Base-by-base conservation (phyloP, 1,139 yeast genomes). In the Diutina scorzettiae region DNA sequence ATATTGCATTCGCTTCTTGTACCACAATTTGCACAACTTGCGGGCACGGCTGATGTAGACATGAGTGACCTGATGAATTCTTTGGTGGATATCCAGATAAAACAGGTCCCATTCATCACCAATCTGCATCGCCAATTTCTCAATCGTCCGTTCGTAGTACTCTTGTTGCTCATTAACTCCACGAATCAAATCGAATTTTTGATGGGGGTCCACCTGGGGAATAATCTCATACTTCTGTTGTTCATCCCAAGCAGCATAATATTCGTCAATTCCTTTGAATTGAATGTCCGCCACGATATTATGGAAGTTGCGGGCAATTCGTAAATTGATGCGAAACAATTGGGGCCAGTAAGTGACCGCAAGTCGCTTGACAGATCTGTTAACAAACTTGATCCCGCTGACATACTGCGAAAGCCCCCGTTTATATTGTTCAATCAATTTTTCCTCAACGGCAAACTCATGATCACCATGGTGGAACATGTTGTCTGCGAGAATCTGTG, bases 241-340 rank as follows among this genome's bases (percentile, higher is more conserved):
- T 30, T 43, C 44, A 48, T 66, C 71, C 46, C 65, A 63, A 7
- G 58, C 59, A 16, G 59, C 60, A 45, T 66, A 63, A 44, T 60
- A 68, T 34, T 58, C 55, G 23, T 71, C 73, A 27, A 72, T 61
- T 8, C 63, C 70, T 32, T 64, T 58, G 51, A 72, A 74, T 19
- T 60, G 60, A 25, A 73, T 61, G 9, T 57, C 55, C 1, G 72
- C 73, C 40, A 66, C 61, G 12, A 73, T 47, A 32, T 53, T 55
- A 17, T 55, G 49, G 44, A 69, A 62, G 19, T 55, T 49, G 37
- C 58, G 62, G 11, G 62, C 56, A n/a, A 65, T 51, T 21, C 57
- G 58, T 41, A 60, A 44, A 42, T 66, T 62, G 11, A 57, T 50
- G 23, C 65, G 59, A 48, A 73, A 58, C 17, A 66, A 46, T 5